Base-by-base conservation (phyloP, 1,139 yeast species). In the Petasospora fabianii region DNA sequence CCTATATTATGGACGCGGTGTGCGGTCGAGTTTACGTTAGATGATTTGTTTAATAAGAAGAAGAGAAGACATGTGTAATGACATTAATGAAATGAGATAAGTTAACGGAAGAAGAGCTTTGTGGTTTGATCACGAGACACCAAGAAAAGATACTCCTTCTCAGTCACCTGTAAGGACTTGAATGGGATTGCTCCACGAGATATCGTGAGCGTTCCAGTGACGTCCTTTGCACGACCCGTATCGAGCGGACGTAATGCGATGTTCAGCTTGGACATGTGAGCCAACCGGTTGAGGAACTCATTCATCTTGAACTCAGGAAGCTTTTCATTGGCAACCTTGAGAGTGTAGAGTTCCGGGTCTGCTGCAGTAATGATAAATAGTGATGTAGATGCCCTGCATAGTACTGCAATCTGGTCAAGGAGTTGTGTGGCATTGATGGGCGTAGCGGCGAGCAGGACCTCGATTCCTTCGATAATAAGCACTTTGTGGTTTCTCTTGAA, bases 1-100 rank as follows among this genome's bases (percentile, higher is more conserved):
- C 87, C 97, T 0, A 67, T 90, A 32, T 68, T 94, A 31, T 82
- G 90, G 79, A 84, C 96, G 0, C 68, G 99, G 39, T 86, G 97
- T 55, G 79, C 92, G 1, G 84, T 90, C 42, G 99, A 92, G 64
- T 85, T 84, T 64, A 84, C 90, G 24, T 68, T 92, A 43, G 96
- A 90, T 58, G 88, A 83, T 35, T 27, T 54, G 30, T 51, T 51
- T 38, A 53, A 52, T 37, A 47, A 58, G 70, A 81, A 52, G 78
- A 72, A 60, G 62, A 71, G 69, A 50, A 60, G 51, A 22, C 26
- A 30, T 12, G 36, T 13, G 3, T 27, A n/a, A n/a, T 20, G 22
- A 20, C 22, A 20, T 20, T n/a, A n/a, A n/a, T n/a, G n/a, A n/a
- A n/a, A 20, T 7, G 9, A 20, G 22, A 10, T 10, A 20, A 22